Conservation (phyloP, 257 asterid species). For the Nicotiana knightiana region DNA sequence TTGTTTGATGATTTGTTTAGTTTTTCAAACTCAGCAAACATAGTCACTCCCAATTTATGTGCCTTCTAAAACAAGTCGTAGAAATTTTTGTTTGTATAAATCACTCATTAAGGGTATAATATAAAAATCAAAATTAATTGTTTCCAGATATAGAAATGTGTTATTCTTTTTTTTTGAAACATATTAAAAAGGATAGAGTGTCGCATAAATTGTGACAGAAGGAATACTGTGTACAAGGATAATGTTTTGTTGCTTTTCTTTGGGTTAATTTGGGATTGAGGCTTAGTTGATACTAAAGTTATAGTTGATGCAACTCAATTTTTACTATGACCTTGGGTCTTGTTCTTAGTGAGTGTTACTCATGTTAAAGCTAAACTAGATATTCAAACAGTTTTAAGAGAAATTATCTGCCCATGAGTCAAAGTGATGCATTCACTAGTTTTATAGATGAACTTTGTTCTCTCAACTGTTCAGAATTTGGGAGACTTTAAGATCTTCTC, state of each 20-base stretch:
- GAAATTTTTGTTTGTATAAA: no score
- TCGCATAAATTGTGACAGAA: no score
- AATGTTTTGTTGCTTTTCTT: no score
- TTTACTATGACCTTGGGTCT: background rate
- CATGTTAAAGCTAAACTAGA: background rate
- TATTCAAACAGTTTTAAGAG: background rate
- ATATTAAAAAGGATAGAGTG: no score
- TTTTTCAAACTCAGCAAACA: background rate
- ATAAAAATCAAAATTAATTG: no score
- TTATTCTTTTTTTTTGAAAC: no score
- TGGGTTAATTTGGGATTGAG: background rate
- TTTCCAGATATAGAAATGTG: no score
- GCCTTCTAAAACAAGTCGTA: no score
- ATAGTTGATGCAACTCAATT: background rate
- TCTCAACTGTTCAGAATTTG: background rate
- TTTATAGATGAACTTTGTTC: background rate
- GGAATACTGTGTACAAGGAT: background rate
- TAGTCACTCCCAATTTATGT: no score
- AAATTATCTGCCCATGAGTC: background rate
- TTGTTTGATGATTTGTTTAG: background rate
- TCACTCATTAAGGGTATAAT: no score
- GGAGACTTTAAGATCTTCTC: background rate
- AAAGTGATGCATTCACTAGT: background rate
- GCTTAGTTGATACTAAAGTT: background rate
- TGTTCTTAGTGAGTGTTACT: background rate